Evolutionary conservation across 805 yeast genomes (phyloP).

Genomic region (Candida dajiaensis): DNA sequence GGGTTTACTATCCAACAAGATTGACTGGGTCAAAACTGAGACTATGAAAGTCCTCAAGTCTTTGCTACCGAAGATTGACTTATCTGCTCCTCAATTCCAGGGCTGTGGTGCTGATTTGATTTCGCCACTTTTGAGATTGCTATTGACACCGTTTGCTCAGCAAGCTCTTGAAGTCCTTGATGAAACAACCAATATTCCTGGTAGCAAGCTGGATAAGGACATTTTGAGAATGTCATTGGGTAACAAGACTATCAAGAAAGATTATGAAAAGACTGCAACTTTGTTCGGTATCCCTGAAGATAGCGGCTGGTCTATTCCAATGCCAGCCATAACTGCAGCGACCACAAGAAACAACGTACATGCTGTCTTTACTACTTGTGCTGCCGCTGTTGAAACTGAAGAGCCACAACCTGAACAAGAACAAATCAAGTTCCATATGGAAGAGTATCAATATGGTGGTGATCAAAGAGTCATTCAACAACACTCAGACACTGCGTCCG

Average conservation of each 20-base stretch:
- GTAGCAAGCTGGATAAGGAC: slow-evolving; percentile 86
- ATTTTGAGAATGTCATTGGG: slow-evolving; percentile 90
- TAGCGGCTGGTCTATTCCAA: slow-evolving; percentile 95
- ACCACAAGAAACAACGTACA: slow-evolving; percentile 90
- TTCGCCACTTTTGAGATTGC: slow-evolving; percentile 76
- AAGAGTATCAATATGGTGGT: slow-evolving; percentile 42
- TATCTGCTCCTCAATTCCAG: slow-evolving; percentile 69
- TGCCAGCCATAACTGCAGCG: slow-evolving; percentile 89
- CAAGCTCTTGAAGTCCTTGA: slow-evolving; percentile 87
- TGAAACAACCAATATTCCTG: slow-evolving; percentile 78
- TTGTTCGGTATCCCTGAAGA: slow-evolving; percentile 93
- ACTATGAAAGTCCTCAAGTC: slow-evolving; percentile 70
- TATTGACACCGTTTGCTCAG: slow-evolving; percentile 81
- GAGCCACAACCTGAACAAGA: slow-evolving; percentile 27
- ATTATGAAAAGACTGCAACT: slow-evolving; percentile 80
- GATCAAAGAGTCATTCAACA: not conserved
- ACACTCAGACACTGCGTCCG: slow-evolving; percentile 38
- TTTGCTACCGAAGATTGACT: slow-evolving; percentile 70
- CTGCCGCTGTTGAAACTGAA: slow-evolving; percentile 28
- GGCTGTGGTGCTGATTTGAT: slow-evolving; percentile 95
- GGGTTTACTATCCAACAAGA: slow-evolving; percentile 73
- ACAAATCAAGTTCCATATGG: slow-evolving; percentile 48
- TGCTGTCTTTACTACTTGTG: slow-evolving; percentile 88
- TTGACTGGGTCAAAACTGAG: slow-evolving; percentile 74
- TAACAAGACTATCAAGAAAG: slow-evolving; percentile 67